Percentiles rank a stretch among this genome's conserved stretches.
Conservation (phyloP, 2,329 filamentous ascomycete genomes). For the Huntiella omanensis region DNA sequence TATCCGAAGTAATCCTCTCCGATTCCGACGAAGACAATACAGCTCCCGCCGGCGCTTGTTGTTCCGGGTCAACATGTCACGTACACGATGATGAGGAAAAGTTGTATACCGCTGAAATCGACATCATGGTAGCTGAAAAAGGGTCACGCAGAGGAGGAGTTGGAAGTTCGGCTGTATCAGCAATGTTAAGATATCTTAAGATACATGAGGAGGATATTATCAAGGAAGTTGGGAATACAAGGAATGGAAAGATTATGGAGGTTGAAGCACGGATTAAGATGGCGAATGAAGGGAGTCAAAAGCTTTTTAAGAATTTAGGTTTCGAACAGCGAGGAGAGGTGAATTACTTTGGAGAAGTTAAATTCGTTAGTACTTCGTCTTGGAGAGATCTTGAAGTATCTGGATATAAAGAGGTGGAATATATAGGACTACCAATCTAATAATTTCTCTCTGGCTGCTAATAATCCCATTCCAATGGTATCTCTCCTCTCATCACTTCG, state of each 20-base stretch:
- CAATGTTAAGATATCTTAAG: conserved; percentile 52
- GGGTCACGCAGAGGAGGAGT: conserved; percentile 40
- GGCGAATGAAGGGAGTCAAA: conserved; percentile 31
- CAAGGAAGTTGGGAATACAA: conserved; percentile 20
- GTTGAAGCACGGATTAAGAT: conserved; percentile 42
- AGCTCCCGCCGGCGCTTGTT: conserved; percentile 1
- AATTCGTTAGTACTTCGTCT: conserved; percentile 16
- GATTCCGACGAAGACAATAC: conserved; percentile 28
- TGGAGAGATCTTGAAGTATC: conserved; percentile 3
- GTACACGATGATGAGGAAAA: conserved; percentile 9
- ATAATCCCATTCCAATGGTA: conserved; percentile 19
- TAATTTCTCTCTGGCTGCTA: conserved; percentile 17
- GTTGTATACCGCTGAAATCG: conserved; percentile 48
- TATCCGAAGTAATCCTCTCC: conserved; percentile 28
- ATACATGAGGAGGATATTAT: conserved; percentile 35
- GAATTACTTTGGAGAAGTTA: conserved; percentile 43
- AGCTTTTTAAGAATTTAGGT: conserved; percentile 31
- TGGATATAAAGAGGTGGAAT: background rate
- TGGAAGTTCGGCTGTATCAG: conserved; percentile 44
- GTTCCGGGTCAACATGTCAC: conserved; percentile 13
- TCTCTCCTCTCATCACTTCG: conserved; percentile 36
- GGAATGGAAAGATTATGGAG: conserved; percentile 21
- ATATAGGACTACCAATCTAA: conserved; percentile 17
- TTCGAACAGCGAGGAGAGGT: conserved; percentile 29
- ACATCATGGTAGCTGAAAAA: conserved; percentile 63